These are phyloP conservation scores for Trichoderma virens DNA, from an alignment of 495 filamentous ascomycete genomes.

Conservation along the genomic window DNA sequence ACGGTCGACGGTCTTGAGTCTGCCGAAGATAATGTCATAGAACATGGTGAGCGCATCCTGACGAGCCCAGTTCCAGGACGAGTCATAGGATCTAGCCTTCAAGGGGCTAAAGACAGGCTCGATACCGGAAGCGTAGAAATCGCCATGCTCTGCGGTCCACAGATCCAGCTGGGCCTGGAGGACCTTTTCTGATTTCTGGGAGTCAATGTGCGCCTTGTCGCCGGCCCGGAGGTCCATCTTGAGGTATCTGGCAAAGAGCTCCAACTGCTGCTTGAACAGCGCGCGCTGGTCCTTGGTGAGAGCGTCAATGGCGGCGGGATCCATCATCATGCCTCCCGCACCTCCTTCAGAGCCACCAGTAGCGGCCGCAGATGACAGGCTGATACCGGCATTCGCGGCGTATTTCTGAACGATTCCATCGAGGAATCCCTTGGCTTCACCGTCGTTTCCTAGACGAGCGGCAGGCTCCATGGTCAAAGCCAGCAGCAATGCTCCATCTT, in stretches of 20 bases:
- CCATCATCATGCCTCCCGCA: constrained; percentile 94
- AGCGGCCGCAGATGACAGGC: constrained; percentile 64
- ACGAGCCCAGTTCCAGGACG: constrained; percentile 98
- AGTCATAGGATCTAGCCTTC: constrained; percentile 95
- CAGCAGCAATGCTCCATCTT: constrained; percentile 83
- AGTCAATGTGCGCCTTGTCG: constrained; percentile 82
- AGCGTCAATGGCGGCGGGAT: constrained; percentile 92
- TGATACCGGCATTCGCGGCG: constrained; percentile 76
- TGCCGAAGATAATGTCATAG: constrained; percentile 97
- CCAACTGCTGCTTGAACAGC: constrained; percentile 94
- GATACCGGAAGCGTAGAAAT: constrained; percentile 91
- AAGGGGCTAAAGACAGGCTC: constrained; percentile 87
- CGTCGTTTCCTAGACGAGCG: constrained; percentile 77
- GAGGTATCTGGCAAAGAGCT: constrained; percentile 88
- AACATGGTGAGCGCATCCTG: constrained; percentile 98
- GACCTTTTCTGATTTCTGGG: constrained; percentile 72
- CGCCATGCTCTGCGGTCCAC: constrained; percentile 91
- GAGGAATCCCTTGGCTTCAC: constrained; percentile 84
- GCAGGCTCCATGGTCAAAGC: constrained; percentile 90
- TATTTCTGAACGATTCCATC: constrained; percentile 87
- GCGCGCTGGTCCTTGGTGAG: constrained; percentile 92
- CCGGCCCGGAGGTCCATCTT: constrained; percentile 94
- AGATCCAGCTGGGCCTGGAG: constrained; percentile 90
- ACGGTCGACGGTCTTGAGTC: constrained; percentile 84
- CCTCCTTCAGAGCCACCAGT: constrained; percentile 64